A percentile compares a stretch with the other conserved stretches of the same genome.
Conservation (phyloP, 495 filamentous ascomycete species). For the Friedmanniomyces simplex region DNA sequence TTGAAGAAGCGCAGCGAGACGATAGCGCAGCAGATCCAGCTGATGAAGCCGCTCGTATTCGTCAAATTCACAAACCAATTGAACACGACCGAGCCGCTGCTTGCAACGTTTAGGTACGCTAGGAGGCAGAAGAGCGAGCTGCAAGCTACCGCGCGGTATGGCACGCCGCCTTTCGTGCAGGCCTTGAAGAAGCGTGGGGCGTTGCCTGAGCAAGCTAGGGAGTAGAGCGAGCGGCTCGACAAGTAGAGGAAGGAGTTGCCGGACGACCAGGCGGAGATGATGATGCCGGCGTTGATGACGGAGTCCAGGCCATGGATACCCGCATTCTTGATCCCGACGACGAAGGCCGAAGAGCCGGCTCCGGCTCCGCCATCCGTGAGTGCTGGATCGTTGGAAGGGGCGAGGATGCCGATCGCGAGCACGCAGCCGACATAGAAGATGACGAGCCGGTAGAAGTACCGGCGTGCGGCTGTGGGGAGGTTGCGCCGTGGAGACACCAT, state of each 20-base stretch:
- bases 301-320: slow-evolving; percentile 47
- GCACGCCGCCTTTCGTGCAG: slow-evolving; percentile 33
- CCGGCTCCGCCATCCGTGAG: slow-evolving; percentile 41
- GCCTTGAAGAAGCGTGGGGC: slow-evolving; percentile 27
- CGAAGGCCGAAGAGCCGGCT: slow-evolving; percentile 55
- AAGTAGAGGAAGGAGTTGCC: slow-evolving; percentile 52
- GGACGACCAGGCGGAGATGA: slow-evolving; percentile 61
- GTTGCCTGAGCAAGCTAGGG: slow-evolving; percentile 31
- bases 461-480: slow-evolving; percentile 41
- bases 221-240: slow-evolving; percentile 41
- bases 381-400: slow-evolving; percentile 42
- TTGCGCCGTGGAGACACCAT: slow-evolving; percentile 21
- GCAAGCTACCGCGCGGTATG: no score
- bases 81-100: no score
- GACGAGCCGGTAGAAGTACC: slow-evolving; percentile 42
- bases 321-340: slow-evolving; percentile 46
- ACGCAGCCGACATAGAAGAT: slow-evolving; percentile 53
- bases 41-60: no score
- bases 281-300: slow-evolving; percentile 58
- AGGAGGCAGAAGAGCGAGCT: no score
- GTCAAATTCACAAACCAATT: no score
- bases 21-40: no score
- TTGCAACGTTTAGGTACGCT: no score
- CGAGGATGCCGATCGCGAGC: slow-evolving; percentile 40
- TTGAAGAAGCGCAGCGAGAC: no score